Evolutionary conservation across 164 flowering plant species (phyloP), one percentile per base, ranked within the genome.

Genomic region (Tetrastigma voinierianum): DNA sequence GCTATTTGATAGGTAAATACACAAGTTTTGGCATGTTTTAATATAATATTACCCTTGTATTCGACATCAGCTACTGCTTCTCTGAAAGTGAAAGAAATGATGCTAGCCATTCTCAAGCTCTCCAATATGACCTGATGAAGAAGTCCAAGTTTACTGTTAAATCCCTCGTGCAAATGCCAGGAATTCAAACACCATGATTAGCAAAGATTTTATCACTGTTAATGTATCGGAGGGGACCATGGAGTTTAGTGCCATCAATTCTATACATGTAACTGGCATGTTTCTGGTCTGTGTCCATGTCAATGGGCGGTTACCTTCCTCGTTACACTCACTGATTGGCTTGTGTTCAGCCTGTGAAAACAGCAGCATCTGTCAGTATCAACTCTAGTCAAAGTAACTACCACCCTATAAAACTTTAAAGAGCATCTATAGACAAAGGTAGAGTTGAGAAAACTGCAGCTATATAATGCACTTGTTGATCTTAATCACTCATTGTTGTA

Each of bases 31-130:
- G 9, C 58, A 9, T 23, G 24, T 43, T n/a, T 10, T 43, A 13
- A 21, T 54, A 70, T 43, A 13, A 21, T 54, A 70, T 70, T 78
- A 91, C 98, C 97, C 18, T 91, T 83, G 74, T 88, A 94, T 64
- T 90, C 93, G 1, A 91, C 96, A 81, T 94, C 97, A 15, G 78
- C 80, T 4, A 86, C 88, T 21, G 98, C 95, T 76, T 94, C 97
- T 66, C 97, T 81, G 49, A 88, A 94, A 17, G 93, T 84, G 78
- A 91, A 94, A 10, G 96, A 88, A 70, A 94, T 84, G 61, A 94
- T 91, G 81, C 88, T 88, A 51, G 96, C 87, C 88, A 88, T 86
- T 66, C 98, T 88, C 72, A 94, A 69, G 70, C 84, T 90, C 85
- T 94, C 98, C 46, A 74, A 62, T 4, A 91, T 74, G 53, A 91